phyloP scores from a whole-genome alignment of 495 filamentous ascomycete genomes.

The Lasiosphaeria hispida region DNA sequence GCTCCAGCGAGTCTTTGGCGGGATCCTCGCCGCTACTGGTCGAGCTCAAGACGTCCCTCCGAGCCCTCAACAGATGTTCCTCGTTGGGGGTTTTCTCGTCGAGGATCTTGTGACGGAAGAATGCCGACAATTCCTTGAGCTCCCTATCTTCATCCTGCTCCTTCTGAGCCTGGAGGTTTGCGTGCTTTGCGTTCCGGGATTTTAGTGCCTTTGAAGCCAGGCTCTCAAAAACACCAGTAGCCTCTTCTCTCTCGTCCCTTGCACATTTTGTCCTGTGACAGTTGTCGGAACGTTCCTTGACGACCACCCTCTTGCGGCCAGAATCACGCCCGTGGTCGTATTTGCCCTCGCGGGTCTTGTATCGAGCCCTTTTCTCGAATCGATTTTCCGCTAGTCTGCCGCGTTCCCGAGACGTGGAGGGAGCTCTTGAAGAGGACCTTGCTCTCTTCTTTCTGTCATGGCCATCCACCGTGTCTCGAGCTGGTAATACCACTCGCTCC shows the following conservation, averaged over 20 bases:
- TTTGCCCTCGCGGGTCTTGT: conserved; percentile 60
- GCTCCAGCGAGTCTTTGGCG: too few relatives aligned
- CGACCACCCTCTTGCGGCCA: conserved; percentile 29
- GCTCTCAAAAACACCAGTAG: not conserved
- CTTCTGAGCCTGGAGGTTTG: conserved; percentile 22
- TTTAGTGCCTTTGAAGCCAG: conserved; percentile 2
- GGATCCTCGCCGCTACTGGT: too few relatives aligned
- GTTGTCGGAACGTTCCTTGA: not conserved
- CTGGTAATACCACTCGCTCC: not conserved
- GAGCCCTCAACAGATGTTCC: not conserved
- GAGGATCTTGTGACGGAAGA: conserved; percentile 32
- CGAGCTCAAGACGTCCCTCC: too few relatives aligned
- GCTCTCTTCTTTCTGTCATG: conserved; percentile 17
- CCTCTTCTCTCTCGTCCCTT: not conserved
- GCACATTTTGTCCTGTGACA: not conserved
- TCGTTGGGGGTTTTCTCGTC: not conserved
- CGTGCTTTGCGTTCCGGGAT: not conserved
- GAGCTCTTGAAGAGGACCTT: not conserved
- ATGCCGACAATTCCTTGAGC: conserved; percentile 40
- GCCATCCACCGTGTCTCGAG: conserved; percentile 9
- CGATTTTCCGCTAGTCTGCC: not conserved
- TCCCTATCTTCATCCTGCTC: conserved; percentile 30
- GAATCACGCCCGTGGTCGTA: conserved; percentile 46
- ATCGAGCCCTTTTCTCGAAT: conserved; percentile 59
- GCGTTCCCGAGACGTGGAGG: not conserved